Evolutionary conservation across 306 rosid species (phyloP), one percentile per base, ranked within the genome.

Genomic region (Vicia sativa): DNA sequence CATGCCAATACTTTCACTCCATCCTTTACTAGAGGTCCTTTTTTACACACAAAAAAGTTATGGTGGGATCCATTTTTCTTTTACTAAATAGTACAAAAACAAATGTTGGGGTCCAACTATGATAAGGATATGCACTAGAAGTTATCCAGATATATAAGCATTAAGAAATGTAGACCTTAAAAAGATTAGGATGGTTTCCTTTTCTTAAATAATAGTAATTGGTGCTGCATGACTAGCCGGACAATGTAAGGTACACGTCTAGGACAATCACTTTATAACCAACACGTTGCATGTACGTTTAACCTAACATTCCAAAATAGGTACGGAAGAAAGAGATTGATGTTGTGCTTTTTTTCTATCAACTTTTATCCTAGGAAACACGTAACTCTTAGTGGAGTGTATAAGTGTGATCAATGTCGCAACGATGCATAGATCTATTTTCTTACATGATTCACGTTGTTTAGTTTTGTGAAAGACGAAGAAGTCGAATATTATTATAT

Each of bases 71-170:
- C 59, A 66, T 16, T 53, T 37, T 67, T 26, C 3, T 60, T 43
- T 8, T 53, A 39, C 23, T 62, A 79, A 74, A 28, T 15, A 25
- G 28, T 25, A 25, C 28, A 25, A 16, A 70, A 31, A 64, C 6
- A 56, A 74, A 6, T 5, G 48, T 26, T 64, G 71, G 83, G 68
- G 62, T 79, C 80, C 77, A 70, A 70, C 42, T 26, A 65, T 58
- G 74, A 79, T 65, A 59, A 28, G 74, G 71, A 79, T 50, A 70
- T 23, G 70, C 54, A 58, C 66, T 62, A 31, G 23, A 70, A 25
- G 65, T 58, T 69, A 69, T 69, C 23, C 10, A 26, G 28, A 62
- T 62, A 62, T 73, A 61, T 2, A 9, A 50, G 31, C 67, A 43
- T 50, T 38, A 6, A 46, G 49, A 64, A 56, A 48, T 44, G 49